Percentiles rank a stretch among this genome's conserved stretches.
Evolutionary conservation across 2,329 filamentous ascomycete species (phyloP).

Genomic region (Colletotrichum godetiae): DNA sequence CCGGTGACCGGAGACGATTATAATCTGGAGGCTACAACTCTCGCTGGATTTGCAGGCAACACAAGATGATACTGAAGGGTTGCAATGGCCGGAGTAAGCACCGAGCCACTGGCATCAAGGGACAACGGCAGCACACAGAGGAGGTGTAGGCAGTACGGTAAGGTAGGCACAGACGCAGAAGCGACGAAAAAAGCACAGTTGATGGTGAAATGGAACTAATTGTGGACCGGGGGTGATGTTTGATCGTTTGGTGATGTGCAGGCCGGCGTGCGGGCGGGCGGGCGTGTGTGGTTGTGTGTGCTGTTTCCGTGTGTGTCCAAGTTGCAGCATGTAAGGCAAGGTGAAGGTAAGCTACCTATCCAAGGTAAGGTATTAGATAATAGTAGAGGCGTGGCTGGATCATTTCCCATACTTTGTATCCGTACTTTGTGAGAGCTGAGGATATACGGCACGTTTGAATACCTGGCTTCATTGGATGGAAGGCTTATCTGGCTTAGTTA

Average conservation of each 20-base stretch:
- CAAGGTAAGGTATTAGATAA: not conserved
- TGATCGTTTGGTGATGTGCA: constrained; percentile 17
- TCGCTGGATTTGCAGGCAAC: not conserved
- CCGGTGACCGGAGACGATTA: constrained; percentile 6
- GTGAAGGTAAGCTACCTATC: not conserved
- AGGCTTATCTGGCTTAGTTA: not conserved
- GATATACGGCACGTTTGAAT: constrained; percentile 4
- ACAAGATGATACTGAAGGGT: not conserved
- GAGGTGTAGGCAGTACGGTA: not conserved
- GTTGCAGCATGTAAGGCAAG: constrained; percentile 8
- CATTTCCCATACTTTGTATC: not conserved
- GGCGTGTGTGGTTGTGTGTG: constrained; percentile 5
- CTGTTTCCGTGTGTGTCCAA: not conserved
- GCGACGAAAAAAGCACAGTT: constrained; percentile 14
- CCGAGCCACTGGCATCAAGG: constrained; percentile 17
- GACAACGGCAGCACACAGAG: not conserved
- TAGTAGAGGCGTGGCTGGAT: not conserved
- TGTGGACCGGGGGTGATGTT: constrained; percentile 24
- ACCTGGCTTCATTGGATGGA: not conserved
- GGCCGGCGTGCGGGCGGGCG: not conserved
- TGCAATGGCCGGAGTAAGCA: constrained; percentile 12
- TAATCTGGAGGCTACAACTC: constrained; percentile 7
- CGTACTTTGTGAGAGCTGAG: not conserved
- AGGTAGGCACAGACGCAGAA: constrained; percentile 9
- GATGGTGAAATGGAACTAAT: constrained; percentile 19